Base-by-base conservation (phyloP, 1,284 basidiomycete species). In the Malassezia furfur region DNA sequence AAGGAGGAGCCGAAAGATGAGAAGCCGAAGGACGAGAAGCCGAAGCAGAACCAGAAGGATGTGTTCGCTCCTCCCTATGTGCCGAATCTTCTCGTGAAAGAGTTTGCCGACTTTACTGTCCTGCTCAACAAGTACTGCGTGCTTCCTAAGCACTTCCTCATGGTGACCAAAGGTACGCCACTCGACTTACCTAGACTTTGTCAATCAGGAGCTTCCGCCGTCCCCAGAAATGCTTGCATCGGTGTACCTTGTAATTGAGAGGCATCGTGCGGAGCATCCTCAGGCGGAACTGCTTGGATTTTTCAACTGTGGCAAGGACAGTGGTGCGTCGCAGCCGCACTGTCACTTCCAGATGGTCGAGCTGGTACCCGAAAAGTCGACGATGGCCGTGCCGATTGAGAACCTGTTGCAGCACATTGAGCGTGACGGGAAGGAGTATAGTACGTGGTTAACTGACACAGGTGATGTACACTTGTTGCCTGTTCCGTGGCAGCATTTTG, bases 31-130 rank as follows among this genome's bases (percentile, higher is more conserved):
- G 35, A 57, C 8, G 37, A 19, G 1, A 56, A 57, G 15, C 52
- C 60, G n/a, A 11, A 60, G 21, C 70, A 72, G 54, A 72, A 68
- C 50, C 43, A 47, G 10, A 21, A 32, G 1, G 72, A 74, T 39
- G 68, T 71, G 5, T 74, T 74, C 52, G 66, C 71, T 0, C 70
- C 72, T 25, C 72, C 72, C 2, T 74, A 74, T 44, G 68, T 72
- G n/a, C 62, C 67, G 9, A 66, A 72, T 37, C 54, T 74, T 15
- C 58, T 64, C 7, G 70, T 74, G 22, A 48, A 57, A 32, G 63
- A 67, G 36, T 43, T 66, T 3, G 54, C 52, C 17, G 60, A 72
- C 17, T 63, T 66, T 40, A 63, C 64, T 1, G 38, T 72, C 22
- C 55, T 73, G 31, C 60, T 74, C 14, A 74, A 74, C 62, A 74